A percentile compares a stretch with the other conserved stretches of the same genome.
Evolutionary conservation across 768 basidiomycete genomes (phyloP).

Genomic region (Daedaleopsis nitida): DNA sequence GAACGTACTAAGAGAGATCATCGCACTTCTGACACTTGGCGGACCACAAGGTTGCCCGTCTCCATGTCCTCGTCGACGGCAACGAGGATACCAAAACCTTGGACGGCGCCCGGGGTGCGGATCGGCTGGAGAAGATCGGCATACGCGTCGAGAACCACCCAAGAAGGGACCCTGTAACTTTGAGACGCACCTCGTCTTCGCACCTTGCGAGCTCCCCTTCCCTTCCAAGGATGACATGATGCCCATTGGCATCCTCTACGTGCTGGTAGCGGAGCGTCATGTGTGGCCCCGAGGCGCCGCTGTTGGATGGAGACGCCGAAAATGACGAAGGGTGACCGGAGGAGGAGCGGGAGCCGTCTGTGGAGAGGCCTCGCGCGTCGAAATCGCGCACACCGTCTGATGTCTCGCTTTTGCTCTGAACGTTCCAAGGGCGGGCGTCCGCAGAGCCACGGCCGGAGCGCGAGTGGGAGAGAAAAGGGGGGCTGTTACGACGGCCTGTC

Average conservation of each 20-base stretch:
- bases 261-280: conserved; percentile 70
- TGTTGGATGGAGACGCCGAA: conserved; percentile 13
- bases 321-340: conserved; percentile 3
- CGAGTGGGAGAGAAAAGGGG: not conserved
- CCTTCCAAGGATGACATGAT: conserved; percentile 69
- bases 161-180: too few relatives aligned
- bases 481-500: conserved; percentile 1
- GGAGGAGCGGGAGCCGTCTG: conserved; percentile 3
- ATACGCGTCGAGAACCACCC: not conserved
- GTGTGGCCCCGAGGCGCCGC: conserved; percentile 35
- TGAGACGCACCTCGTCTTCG: conserved; percentile 65
- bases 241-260: conserved; percentile 60
- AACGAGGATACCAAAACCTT: conserved; percentile 82
- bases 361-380: conserved; percentile 1
- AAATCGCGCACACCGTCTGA: not conserved
- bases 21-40: conserved; percentile 78
- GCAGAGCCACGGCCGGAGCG: conserved; percentile 14
- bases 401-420: too few relatives aligned
- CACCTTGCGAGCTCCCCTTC: conserved; percentile 67
- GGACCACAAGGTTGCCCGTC: conserved; percentile 54
- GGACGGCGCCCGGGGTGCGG: conserved; percentile 77
- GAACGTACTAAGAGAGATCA: not conserved
- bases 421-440: conserved; percentile 2
- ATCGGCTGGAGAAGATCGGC: conserved; percentile 55
- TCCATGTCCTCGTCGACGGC: conserved; percentile 65